Evolutionary conservation across 1,284 basidiomycete genomes (phyloP).

Genomic region (Limonomyces culmigenus): DNA sequence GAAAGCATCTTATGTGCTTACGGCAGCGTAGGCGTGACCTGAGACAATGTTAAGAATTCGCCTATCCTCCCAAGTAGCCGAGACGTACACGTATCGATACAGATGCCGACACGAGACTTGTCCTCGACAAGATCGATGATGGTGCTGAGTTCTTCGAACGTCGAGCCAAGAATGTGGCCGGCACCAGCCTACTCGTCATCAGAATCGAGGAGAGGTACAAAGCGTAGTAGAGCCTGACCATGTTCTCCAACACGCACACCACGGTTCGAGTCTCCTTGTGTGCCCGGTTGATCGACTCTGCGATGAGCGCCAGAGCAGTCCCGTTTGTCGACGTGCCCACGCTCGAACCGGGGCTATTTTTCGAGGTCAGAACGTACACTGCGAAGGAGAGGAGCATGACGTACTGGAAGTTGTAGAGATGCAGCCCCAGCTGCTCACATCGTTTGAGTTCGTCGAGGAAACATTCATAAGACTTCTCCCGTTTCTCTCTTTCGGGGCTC

Average conservation of each 20-base stretch:
- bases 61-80: neutral
- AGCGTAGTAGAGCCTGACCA: conserved; percentile 29
- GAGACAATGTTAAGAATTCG: conserved; percentile 3
- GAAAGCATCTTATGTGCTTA: conserved; percentile 16
- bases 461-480: conserved; percentile 63
- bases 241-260: conserved; percentile 70
- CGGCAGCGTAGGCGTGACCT: conserved; percentile 75
- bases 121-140: conserved; percentile 65
- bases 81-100: conserved; percentile 67
- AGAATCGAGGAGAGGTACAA: neutral
- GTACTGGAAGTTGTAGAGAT: conserved; percentile 76
- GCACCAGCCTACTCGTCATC: conserved; percentile 44
- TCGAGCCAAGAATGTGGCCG: conserved; percentile 64
- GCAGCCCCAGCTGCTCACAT: conserved; percentile 63
- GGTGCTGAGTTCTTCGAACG: conserved; percentile 47
- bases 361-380: neutral
- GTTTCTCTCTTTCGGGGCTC: conserved; percentile 34
- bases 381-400: conserved; percentile 10
- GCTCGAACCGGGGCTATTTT: conserved; percentile 59
- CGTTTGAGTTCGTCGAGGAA: conserved; percentile 75
- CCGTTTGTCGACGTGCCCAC: conserved; percentile 49
- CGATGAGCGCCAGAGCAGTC: conserved; percentile 49
- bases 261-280: conserved; percentile 51
- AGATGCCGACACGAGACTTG: conserved; percentile 65
- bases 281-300: conserved; percentile 60